These are phyloP conservation scores for Strobilomyces dryophilus DNA, from an alignment of 768 basidiomycete genomes.

Conservation along the genomic window DNA sequence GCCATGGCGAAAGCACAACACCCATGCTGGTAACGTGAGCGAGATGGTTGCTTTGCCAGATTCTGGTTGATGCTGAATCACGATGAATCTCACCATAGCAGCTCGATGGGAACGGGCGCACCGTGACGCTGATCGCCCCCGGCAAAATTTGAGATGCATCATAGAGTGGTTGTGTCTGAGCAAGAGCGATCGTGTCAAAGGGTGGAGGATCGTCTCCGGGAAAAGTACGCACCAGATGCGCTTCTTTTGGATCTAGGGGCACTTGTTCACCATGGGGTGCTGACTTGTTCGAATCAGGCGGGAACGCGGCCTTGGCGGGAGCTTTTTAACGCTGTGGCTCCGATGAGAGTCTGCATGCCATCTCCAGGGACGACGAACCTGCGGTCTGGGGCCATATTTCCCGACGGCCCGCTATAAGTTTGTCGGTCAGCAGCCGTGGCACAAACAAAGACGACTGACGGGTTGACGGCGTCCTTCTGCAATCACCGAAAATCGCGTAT, in stretches of 20 bases:
- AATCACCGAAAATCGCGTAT: not conserved
- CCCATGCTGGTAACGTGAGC: too few species aligned
- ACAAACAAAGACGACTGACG: not conserved
- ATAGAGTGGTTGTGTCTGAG: not conserved
- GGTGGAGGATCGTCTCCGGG: not conserved
- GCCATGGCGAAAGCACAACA: not conserved
- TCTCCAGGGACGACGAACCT: not conserved
- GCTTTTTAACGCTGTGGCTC: not conserved
- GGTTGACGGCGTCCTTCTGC: not conserved
- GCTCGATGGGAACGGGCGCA: not conserved
- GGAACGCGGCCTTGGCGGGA: not conserved
- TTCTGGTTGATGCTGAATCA: not conserved
- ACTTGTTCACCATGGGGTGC: not conserved
- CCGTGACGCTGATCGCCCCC: not conserved
- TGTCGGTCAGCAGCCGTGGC: not conserved
- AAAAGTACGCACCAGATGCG: not conserved
- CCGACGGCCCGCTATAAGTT: not conserved
- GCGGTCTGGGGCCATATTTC: not conserved
- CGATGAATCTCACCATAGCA: not conserved
- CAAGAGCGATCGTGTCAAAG: not conserved
- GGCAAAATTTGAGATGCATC: not conserved
- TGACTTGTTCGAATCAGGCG: not conserved
- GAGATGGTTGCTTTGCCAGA: not conserved
- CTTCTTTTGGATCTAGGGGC: not conserved
- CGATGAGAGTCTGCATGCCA: not conserved